phyloP scores from a whole-genome alignment of 2,329 filamentous ascomycete species.

The Fusarium oligoseptatum region DNA sequence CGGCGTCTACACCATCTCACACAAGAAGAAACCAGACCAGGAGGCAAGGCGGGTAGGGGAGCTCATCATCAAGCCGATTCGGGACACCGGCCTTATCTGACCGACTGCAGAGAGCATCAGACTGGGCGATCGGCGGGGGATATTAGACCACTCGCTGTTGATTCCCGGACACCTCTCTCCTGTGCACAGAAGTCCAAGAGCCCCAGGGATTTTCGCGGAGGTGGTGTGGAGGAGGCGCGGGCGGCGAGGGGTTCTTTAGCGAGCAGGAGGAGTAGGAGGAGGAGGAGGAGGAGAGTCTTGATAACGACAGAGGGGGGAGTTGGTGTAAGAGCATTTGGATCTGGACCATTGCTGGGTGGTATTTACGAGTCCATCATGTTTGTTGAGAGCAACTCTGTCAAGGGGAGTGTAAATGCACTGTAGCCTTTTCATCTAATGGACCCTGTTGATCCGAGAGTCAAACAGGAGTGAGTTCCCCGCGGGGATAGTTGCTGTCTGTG shows the following conservation, averaged over 20 bases:
- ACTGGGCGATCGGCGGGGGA: slow-evolving; percentile 43
- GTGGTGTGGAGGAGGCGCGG: slow-evolving; percentile 27
- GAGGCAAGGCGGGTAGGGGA: not conserved
- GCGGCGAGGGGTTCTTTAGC: slow-evolving; percentile 9
- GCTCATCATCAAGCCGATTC: slow-evolving; percentile 19
- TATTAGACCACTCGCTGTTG: slow-evolving; percentile 40
- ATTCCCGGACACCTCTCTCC: slow-evolving; percentile 29
- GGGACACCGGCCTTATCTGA: slow-evolving; percentile 43
- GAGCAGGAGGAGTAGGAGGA: slow-evolving; percentile 15
- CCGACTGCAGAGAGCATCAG: slow-evolving; percentile 33
- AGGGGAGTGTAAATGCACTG: not conserved
- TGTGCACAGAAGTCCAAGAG: slow-evolving; percentile 13
- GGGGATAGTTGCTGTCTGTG: slow-evolving; percentile 1
- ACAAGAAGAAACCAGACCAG: not conserved
- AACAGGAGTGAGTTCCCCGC: not conserved
- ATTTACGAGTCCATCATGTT: slow-evolving; percentile 10
- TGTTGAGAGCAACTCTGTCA: not conserved
- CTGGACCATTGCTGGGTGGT: slow-evolving; percentile 13
- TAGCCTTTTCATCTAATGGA: not conserved
- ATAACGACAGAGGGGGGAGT: slow-evolving; percentile 26
- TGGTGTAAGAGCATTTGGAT: slow-evolving; percentile 25
- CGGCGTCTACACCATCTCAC: slow-evolving; percentile 9
- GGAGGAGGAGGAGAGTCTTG: slow-evolving; percentile 27
- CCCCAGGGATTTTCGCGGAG: slow-evolving; percentile 26
- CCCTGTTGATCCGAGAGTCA: slow-evolving; percentile 1